These are phyloP conservation scores for Cicer yamashitae DNA, from an alignment of 306 rosid genomes.

Conservation along the genomic window DNA sequence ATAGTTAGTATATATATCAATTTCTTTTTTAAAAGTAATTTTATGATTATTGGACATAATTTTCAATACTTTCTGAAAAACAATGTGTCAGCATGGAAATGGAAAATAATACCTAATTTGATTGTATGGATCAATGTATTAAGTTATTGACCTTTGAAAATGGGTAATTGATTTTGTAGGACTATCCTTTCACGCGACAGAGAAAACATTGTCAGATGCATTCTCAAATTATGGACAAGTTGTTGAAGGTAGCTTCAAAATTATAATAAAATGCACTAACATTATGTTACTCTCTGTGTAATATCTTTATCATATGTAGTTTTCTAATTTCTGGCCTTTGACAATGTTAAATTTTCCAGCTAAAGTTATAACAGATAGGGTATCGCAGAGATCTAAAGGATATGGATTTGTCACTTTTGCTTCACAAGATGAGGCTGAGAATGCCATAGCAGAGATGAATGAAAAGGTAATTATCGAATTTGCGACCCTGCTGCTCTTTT, in stretches of 20 bases:
- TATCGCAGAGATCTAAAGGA: conserved; percentile 81
- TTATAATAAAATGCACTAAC: conserved; percentile 29
- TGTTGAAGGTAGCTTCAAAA: conserved; percentile 68
- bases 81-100: background rate
- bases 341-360: conserved; percentile 59
- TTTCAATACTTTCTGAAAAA: too few relatives aligned
- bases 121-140: background rate
- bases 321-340: conserved; percentile 27
- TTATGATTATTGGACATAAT: background rate
- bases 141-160: conserved; percentile 9
- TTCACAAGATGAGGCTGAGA: conserved; percentile 80
- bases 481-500: background rate
- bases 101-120: conserved; percentile 3
- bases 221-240: conserved; percentile 86
- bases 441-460: conserved; percentile 76
- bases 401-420: conserved; percentile 92
- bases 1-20: background rate
- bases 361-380: conserved; percentile 72
- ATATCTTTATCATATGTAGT: background rate
- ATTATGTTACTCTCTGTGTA: conserved; percentile 6
- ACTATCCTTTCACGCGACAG: conserved; percentile 72
- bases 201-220: conserved; percentile 73
- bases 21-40: background rate
- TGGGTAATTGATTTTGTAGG: conserved; percentile 56
- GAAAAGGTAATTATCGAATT: conserved; percentile 62